These are phyloP conservation scores for Ganoderma lingzhi DNA, from an alignment of 1,284 basidiomycete species.

Conservation along the genomic window DNA sequence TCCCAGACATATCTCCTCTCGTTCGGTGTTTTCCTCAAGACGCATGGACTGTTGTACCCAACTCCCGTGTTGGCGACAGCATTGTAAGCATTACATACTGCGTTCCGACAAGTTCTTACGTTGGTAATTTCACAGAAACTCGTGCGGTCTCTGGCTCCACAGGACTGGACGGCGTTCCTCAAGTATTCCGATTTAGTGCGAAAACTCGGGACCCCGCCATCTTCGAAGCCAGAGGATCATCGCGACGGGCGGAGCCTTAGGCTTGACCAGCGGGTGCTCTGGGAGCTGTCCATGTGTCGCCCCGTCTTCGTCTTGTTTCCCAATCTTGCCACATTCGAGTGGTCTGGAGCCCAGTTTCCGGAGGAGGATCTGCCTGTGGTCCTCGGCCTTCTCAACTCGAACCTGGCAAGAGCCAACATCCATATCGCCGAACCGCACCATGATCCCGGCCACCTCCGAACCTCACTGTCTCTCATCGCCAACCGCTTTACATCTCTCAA, in stretches of 20 bases:
- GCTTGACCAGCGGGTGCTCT: not conserved
- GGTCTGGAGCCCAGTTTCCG: not conserved
- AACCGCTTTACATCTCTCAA: not conserved
- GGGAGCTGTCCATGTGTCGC: not conserved
- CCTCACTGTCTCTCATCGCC: not conserved
- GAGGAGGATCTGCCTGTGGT: not conserved
- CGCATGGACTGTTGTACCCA: not conserved
- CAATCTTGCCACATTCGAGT: not conserved
- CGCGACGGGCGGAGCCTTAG: not conserved
- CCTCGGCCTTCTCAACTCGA: not conserved
- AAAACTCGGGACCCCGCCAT: not conserved
- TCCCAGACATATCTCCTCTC: not conserved
- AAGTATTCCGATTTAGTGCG: constrained; percentile 9
- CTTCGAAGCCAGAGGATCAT: not conserved
- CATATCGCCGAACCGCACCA: not conserved
- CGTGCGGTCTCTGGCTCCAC: not conserved
- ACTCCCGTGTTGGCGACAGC: not conserved
- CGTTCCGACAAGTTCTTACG: not conserved
- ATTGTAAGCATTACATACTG: not conserved
- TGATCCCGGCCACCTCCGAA: not conserved
- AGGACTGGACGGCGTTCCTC: constrained; percentile 2
- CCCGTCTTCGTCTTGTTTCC: not conserved
- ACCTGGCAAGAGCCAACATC: not conserved
- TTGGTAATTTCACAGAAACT: not conserved
- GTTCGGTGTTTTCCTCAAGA: constrained; percentile 7